Evolutionary conservation across 2,329 filamentous ascomycete species (phyloP).

Genomic region (Colletotrichum acutatum): DNA sequence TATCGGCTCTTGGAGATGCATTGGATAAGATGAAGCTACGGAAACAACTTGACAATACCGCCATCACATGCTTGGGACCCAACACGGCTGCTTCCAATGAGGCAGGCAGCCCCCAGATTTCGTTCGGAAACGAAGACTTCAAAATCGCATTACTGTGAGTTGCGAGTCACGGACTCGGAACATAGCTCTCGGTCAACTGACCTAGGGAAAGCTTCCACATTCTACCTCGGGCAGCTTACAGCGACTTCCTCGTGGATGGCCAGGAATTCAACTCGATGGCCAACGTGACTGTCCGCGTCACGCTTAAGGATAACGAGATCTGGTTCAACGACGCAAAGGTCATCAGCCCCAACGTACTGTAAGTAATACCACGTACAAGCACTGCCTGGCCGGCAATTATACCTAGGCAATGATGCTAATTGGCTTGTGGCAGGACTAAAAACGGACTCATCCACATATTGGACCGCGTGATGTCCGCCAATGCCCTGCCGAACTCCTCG

Average conservation of each 20-base stretch:
- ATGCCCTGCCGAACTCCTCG: slow-evolving; percentile 18
- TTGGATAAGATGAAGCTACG: slow-evolving; percentile 33
- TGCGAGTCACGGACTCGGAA: neutral
- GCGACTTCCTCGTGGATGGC: slow-evolving; percentile 37
- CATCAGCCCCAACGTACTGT: slow-evolving; percentile 39
- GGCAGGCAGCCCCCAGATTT: slow-evolving; percentile 37
- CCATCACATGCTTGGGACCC: slow-evolving; percentile 39
- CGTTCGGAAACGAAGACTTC: slow-evolving; percentile 28
- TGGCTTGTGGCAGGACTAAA: slow-evolving; percentile 34
- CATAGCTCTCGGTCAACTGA: neutral
- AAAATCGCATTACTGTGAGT: slow-evolving; percentile 37
- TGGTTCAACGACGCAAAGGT: slow-evolving; percentile 42
- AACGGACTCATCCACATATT: slow-evolving; percentile 41
- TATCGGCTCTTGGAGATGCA: slow-evolving; percentile 28
- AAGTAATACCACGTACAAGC: neutral
- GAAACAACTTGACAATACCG: slow-evolving; percentile 33
- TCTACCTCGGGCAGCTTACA: slow-evolving; percentile 36
- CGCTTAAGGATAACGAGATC: slow-evolving; percentile 35
- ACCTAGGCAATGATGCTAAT: neutral
- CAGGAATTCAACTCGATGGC: slow-evolving; percentile 32
- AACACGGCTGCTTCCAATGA: slow-evolving; percentile 35
- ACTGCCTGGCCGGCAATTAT: no score
- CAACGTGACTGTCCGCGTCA: slow-evolving; percentile 37
- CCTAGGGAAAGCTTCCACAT: slow-evolving; percentile 35
- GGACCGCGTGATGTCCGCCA: slow-evolving; percentile 38